These are phyloP conservation scores for Fusarium virguliforme DNA, from an alignment of 2,329 filamentous ascomycete species.

Conservation along the genomic window DNA sequence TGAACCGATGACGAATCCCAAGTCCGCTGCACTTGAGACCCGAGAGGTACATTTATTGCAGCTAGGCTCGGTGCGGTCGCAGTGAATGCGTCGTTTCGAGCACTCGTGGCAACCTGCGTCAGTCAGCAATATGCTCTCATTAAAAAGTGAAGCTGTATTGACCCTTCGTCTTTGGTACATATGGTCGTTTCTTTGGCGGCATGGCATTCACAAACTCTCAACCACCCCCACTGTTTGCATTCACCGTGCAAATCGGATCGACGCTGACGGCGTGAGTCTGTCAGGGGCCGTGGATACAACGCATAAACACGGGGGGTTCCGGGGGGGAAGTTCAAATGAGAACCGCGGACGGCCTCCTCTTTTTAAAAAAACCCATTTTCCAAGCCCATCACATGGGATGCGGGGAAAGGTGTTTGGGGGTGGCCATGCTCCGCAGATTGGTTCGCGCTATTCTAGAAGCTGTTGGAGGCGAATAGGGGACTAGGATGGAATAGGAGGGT, in stretches of 20 bases:
- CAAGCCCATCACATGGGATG: slow-evolving; percentile 31
- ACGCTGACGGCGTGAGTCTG: slow-evolving; percentile 8
- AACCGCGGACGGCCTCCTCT: neutral
- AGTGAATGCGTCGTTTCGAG: slow-evolving; percentile 48
- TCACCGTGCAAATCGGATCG: slow-evolving; percentile 23
- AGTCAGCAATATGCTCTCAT: accelerated
- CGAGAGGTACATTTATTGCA: slow-evolving; percentile 45
- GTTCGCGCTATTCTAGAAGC: slow-evolving; percentile 8
- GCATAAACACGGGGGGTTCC: neutral
- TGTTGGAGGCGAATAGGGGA: neutral
- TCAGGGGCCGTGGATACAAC: neutral
- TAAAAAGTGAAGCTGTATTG: neutral
- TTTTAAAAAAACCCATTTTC: slow-evolving; percentile 9
- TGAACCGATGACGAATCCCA: slow-evolving; percentile 48
- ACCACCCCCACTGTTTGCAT: slow-evolving; percentile 4
- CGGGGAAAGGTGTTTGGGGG: slow-evolving; percentile 21
- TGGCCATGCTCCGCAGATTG: slow-evolving; percentile 1
- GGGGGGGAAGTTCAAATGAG: too few species aligned
- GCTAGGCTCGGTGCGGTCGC: slow-evolving; percentile 43
- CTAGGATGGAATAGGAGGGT: slow-evolving; percentile 23
- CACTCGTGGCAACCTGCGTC: slow-evolving; percentile 47
- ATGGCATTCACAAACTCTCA: slow-evolving; percentile 28
- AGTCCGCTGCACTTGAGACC: slow-evolving; percentile 48
- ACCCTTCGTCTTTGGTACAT: slow-evolving; percentile 50
- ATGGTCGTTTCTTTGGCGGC: slow-evolving; percentile 49